phyloP scores from a whole-genome alignment of 768 basidiomycete species.

The Russula emetica region DNA sequence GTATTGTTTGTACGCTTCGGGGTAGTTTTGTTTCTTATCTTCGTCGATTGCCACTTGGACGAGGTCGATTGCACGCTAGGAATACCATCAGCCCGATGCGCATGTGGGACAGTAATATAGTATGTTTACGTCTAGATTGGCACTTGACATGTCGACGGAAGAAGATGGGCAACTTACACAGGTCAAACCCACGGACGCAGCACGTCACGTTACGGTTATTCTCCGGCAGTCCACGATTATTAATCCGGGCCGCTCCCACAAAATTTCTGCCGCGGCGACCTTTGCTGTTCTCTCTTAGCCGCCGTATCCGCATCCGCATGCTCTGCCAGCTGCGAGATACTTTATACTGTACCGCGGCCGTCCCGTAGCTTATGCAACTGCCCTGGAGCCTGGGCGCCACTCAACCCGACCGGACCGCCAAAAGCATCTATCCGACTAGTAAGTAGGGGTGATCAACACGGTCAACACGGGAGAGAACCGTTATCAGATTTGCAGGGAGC shows the following conservation, averaged over 20 bases:
- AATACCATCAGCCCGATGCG: background rate
- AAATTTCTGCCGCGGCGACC: background rate
- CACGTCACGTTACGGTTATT: background rate
- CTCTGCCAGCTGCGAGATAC: no score
- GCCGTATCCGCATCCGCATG: no score
- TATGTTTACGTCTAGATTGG: constrained; percentile 20
- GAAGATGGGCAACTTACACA: constrained; percentile 3
- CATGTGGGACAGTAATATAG: background rate
- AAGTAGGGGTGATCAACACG: background rate
- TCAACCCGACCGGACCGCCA: background rate
- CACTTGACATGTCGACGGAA: constrained; percentile 19
- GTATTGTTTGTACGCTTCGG: constrained; percentile 91
- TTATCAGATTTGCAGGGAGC: background rate
- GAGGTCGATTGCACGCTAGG: constrained; percentile 78
- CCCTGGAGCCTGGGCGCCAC: background rate
- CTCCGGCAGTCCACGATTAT: background rate
- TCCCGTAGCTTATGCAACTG: background rate
- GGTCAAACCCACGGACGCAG: background rate
- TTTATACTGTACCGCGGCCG: no score
- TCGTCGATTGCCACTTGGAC: constrained; percentile 91
- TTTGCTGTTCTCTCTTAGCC: no score
- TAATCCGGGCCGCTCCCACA: background rate
- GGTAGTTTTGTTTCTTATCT: constrained; percentile 89
- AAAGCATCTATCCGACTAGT: background rate
- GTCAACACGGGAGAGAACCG: background rate